Evolutionary conservation across 805 yeast genomes (phyloP), one percentile per base, ranked within the genome.

Genomic region (Myxozyma melibiosi): DNA sequence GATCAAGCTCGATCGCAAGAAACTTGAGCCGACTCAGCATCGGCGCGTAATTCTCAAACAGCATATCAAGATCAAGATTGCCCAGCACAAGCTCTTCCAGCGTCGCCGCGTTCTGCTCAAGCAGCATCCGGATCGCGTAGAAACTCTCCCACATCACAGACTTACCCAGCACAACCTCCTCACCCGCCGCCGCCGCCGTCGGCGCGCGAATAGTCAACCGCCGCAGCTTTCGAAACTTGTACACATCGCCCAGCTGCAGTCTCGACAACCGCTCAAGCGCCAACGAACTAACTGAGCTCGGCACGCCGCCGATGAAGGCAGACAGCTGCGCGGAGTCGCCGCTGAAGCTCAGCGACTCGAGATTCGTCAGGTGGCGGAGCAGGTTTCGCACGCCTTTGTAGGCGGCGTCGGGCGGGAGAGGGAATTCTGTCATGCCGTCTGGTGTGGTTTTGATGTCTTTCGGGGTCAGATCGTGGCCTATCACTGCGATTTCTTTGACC

Each of bases 241-340:
- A 60, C 7, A 60, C 34, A 45, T 60, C 64, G 3, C 64, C 64
- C 35, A 60, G 47, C 35, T 57, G 58, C 18, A 60, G 34, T 25
- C 61, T 42, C 20, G 62, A 48, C 28, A 58, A 27, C 16, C 55
- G 30, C 28, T 45, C 58, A 4, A 60, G 25, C 31, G 57, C 37
- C 18, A 60, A 31, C 30, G 62, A 47, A 6, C 53, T 48, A 20
- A 58, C 51, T 8, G 49, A 28, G 3, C 27, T 24, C 11, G 58
- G 58, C 27, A 60, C 39, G 37, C 53, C 39, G 20, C 43, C 25
- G 11, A 60, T 46, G 38, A 60, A 38, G 4, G 63, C 56, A 3
- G 61, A 51, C 3, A 60, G 51, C 44, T 55, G 63, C n/a, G 62
- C 58, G 2, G 62, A 57, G 31, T 60, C 64, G 34, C 64, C 60